Conservation (phyloP, 2,329 filamentous ascomycete species). For the Cladosporium sp. region DNA sequence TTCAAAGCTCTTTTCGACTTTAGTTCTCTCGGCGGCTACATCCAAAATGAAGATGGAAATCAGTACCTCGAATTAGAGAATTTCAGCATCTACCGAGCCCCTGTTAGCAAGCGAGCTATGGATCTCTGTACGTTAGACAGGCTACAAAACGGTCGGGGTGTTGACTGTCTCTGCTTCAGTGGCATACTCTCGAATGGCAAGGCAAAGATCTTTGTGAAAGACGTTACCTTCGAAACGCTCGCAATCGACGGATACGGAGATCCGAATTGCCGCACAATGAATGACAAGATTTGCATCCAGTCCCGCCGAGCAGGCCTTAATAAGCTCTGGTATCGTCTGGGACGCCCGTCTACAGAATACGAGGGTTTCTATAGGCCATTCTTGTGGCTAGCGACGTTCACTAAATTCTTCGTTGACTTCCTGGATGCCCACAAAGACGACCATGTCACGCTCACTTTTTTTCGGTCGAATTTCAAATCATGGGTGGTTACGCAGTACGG, state of each 20-base stretch:
- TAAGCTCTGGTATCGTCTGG: slow-evolving; percentile 60
- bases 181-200: slow-evolving; percentile 51
- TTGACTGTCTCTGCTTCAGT: slow-evolving; percentile 51
- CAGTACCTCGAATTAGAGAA: slow-evolving; percentile 15
- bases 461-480: slow-evolving; percentile 51
- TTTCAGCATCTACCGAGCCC: slow-evolving; percentile 20
- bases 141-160: slow-evolving; percentile 39
- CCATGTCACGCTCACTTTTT: slow-evolving; percentile 50
- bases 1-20: neutral
- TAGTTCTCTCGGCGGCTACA: no score
- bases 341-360: slow-evolving; percentile 56
- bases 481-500: slow-evolving; percentile 53
- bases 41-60: neutral
- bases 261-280: slow-evolving; percentile 39
- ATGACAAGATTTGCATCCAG: slow-evolving; percentile 55
- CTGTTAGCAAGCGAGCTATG: slow-evolving; percentile 28
- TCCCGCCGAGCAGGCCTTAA: slow-evolving; percentile 38
- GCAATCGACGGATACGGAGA: slow-evolving; percentile 64
- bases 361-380: slow-evolving; percentile 58
- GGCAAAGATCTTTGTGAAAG: slow-evolving; percentile 47
- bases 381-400: slow-evolving; percentile 64
- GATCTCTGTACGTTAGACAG: slow-evolving; percentile 56
- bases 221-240: slow-evolving; percentile 52
- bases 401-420: slow-evolving; percentile 69
- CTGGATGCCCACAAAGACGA: slow-evolving; percentile 33